Evolutionary conservation across 2,329 filamentous ascomycete genomes (phyloP), one percentile per base, ranked within the genome.

Genomic region (Elsinoe arachidis): DNA sequence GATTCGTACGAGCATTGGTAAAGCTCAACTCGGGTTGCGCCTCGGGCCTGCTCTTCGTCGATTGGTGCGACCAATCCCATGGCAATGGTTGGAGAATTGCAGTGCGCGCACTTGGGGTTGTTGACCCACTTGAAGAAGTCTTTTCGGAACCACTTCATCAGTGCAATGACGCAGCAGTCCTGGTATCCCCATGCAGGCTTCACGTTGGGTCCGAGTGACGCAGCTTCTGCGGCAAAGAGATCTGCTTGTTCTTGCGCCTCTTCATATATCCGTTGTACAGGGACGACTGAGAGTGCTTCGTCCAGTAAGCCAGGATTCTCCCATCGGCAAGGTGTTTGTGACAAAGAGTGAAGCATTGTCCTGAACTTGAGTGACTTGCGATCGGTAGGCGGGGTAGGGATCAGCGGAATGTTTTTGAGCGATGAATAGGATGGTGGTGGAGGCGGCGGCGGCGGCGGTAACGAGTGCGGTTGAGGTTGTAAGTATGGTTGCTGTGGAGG

Each of bases 61-160:
- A 87, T 86, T 6, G 93, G 90, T 30, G 87, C 83, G 1, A 88
- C 89, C 81, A 89, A 87, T 64, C 91, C 92, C 66, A 87, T 82
- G 9, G 84, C 85, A 58, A 93, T 82, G 2, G 92, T 96, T 38
- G 90, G 89, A 52, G 87, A 88, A 63, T 85, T 77, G 72, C 93
- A 99, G 57, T 82, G 78, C 9, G 86, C 81, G 72, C 93, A 97
- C 15, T 86, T 80, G 0, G 93, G 93, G 72, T 96, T 96, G 76
- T 96, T 95, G 66, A 97, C 90, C 86, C 91, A 99, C 60, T 87
- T 85, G 74, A 97, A 97, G 75, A 97, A 97, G 6, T 87, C 86
- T 62, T 87, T 82, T 76, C 93, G 95, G 76, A 96, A 99, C 93
- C 93, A 97, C 73, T 88, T 90, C 67, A 97, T 77, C 62, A 97